A percentile compares a stretch with the other conserved stretches of the same genome.
phyloP scores from a whole-genome alignment of 2,329 filamentous ascomycete genomes.

The Penicillium sp. region DNA sequence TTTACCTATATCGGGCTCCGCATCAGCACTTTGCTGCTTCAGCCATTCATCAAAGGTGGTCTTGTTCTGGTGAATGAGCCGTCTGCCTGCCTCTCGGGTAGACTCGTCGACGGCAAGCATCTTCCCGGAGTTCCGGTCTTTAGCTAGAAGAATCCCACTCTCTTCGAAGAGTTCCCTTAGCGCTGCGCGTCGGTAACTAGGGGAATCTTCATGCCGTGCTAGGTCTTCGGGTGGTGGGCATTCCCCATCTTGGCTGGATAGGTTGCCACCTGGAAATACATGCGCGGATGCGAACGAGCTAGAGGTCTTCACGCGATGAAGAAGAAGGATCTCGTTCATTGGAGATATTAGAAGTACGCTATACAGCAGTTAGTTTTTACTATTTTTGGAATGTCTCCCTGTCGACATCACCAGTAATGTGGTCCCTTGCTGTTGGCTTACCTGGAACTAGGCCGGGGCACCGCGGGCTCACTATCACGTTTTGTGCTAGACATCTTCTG shows the following conservation, averaged over 20 bases:
- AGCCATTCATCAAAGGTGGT: slow-evolving; percentile 69
- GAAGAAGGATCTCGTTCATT: slow-evolving; percentile 79
- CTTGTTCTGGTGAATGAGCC: slow-evolving; percentile 65
- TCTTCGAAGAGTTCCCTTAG: slow-evolving; percentile 94
- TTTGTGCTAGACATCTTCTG: slow-evolving; percentile 27
- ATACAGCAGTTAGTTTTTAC: slow-evolving; percentile 13
- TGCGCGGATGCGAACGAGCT: slow-evolving; percentile 86
- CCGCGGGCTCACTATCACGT: slow-evolving; percentile 36
- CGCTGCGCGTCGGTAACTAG: slow-evolving; percentile 75
- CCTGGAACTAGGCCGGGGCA: slow-evolving; percentile 66
- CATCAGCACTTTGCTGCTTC: slow-evolving; percentile 35
- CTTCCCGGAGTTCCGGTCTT: slow-evolving; percentile 39
- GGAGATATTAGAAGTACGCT: slow-evolving; percentile 85
- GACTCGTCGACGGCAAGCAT: slow-evolving; percentile 62
- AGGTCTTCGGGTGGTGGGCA: slow-evolving; percentile 52
- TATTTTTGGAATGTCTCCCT: neutral
- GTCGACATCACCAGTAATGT: neutral
- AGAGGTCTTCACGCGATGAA: slow-evolving; percentile 81
- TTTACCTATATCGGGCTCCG: slow-evolving; percentile 59
- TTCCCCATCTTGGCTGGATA: slow-evolving; percentile 71
- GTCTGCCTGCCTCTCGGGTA: slow-evolving; percentile 65
- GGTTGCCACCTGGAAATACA: slow-evolving; percentile 90
- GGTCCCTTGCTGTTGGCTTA: slow-evolving; percentile 30
- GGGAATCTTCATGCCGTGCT: slow-evolving; percentile 67
- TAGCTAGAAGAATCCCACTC: slow-evolving; percentile 79